Evolutionary conservation across 805 yeast genomes (phyloP).

Genomic region (Candida anglica): DNA sequence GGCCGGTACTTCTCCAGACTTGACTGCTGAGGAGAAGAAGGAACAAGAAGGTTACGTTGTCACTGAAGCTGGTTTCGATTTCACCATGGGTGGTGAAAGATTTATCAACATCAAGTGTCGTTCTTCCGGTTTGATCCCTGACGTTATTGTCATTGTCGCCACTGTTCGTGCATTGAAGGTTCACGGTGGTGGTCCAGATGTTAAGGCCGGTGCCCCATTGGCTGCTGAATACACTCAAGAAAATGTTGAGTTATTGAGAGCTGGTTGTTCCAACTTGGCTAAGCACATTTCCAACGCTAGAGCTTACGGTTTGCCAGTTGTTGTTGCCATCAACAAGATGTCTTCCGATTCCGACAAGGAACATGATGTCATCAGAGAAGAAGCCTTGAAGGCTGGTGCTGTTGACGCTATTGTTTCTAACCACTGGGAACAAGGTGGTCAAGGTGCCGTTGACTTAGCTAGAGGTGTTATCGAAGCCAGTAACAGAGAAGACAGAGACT

Average conservation of each 20-base stretch:
- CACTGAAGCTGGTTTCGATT: conserved; percentile 87
- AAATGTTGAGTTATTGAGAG: conserved; percentile 61
- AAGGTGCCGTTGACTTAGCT: conserved; percentile 74
- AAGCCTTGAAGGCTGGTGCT: conserved; percentile 75
- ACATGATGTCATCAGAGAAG: conserved; percentile 62
- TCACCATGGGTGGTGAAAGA: conserved; percentile 91
- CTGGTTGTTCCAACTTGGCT: conserved; percentile 71
- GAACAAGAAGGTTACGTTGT: conserved; percentile 70
- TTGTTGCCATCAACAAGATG: conserved; percentile 80
- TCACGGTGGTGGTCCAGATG: conserved; percentile 89
- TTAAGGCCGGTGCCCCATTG: conserved; percentile 77
- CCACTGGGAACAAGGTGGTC: conserved; percentile 88
- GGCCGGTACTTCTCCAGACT: conserved; percentile 59
- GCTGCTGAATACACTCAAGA: conserved; percentile 72
- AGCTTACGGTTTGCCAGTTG: conserved; percentile 71
- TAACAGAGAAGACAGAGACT: conserved; percentile 39
- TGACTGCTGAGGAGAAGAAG: conserved; percentile 37
- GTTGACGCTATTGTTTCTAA: conserved; percentile 73
- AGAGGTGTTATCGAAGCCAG: conserved; percentile 64
- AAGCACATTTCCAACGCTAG: conserved; percentile 74
- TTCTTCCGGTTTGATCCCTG: conserved; percentile 75
- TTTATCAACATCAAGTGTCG: conserved; percentile 80
- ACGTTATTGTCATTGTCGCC: conserved; percentile 76
- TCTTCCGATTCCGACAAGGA: conserved; percentile 68
- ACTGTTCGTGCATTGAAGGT: conserved; percentile 81